Evolutionary conservation across 2,329 filamentous ascomycete genomes (phyloP).

Genomic region (Cladosporium cucumerinum): DNA sequence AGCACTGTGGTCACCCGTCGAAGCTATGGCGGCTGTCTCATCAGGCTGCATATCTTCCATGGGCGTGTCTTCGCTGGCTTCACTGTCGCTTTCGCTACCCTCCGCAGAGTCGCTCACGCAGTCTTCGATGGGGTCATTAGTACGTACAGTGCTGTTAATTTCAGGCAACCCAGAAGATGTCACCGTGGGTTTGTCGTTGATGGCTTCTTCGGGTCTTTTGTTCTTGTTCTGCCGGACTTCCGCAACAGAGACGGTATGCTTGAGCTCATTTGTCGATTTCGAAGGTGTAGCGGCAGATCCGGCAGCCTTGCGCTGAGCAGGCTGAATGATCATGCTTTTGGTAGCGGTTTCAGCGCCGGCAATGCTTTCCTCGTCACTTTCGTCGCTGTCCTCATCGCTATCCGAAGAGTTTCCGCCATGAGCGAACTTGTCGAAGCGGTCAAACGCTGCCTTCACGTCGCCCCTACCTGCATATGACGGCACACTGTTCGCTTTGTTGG

Average conservation of each 20-base stretch:
- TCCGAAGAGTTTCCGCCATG: slow-evolving; percentile 15
- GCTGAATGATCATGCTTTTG: no score
- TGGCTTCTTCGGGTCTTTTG: neutral
- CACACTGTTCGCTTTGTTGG: slow-evolving; percentile 9
- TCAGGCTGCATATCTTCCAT: neutral
- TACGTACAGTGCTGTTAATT: neutral
- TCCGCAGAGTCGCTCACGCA: neutral
- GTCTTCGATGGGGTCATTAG: neutral
- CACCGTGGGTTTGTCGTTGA: neutral
- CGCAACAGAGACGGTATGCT: neutral
- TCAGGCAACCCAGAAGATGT: neutral
- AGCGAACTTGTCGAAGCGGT: slow-evolving; percentile 20
- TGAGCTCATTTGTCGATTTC: neutral
- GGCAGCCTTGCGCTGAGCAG: neutral
- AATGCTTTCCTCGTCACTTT: neutral
- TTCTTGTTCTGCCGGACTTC: neutral
- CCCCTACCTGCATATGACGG: slow-evolving; percentile 9
- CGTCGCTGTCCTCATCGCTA: slow-evolving; percentile 13
- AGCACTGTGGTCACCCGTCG: neutral
- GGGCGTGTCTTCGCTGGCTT: neutral
- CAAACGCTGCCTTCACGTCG: slow-evolving; percentile 17
- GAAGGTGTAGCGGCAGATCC: neutral
- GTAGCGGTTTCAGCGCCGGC: neutral
- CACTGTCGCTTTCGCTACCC: neutral
- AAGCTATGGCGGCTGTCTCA: neutral